Conservation (phyloP, 306 rosid species). For the Sicyos baderoa region DNA sequence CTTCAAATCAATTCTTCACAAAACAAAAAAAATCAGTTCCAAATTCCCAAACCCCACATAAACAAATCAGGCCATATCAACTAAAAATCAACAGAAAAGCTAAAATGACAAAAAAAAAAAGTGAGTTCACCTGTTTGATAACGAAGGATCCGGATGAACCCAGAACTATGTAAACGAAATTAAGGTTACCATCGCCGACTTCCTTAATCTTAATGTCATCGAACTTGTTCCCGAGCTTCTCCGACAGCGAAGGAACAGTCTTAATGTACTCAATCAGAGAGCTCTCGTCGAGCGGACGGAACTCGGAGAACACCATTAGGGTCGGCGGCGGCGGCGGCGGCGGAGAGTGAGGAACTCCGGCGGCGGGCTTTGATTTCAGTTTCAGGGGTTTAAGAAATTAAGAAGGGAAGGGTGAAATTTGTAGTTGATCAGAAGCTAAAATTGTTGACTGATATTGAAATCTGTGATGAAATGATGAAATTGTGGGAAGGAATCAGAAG, state of each 20-base stretch:
- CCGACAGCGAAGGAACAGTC: slow-evolving; percentile 56
- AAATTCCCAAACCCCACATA: not conserved
- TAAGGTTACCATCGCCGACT: slow-evolving; percentile 93
- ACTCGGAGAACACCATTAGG: slow-evolving; percentile 56
- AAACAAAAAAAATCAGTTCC: not conserved
- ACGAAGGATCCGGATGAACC: slow-evolving; percentile 62
- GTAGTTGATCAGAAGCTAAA: not conserved
- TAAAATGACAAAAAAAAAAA: not conserved
- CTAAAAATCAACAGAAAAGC: not conserved
- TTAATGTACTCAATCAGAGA: slow-evolving; percentile 58
- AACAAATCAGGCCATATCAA: not conserved
- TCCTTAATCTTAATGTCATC: slow-evolving; percentile 49
- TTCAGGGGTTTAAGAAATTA: not conserved
- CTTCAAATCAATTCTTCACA: not conserved
- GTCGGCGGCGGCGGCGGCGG: not conserved
- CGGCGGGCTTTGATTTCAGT: not conserved
- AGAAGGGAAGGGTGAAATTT: not conserved
- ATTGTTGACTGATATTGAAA: not conserved
- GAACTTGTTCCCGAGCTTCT: slow-evolving; percentile 43
- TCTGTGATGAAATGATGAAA: not conserved
- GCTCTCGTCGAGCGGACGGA: slow-evolving; percentile 53
- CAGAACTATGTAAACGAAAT: slow-evolving; percentile 57
- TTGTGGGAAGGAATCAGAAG: not conserved
- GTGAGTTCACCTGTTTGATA: slow-evolving; percentile 61
- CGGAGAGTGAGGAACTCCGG: not conserved